Conservation (phyloP, 1,284 basidiomycete species). For the Phylloboletellus chloephorus region DNA sequence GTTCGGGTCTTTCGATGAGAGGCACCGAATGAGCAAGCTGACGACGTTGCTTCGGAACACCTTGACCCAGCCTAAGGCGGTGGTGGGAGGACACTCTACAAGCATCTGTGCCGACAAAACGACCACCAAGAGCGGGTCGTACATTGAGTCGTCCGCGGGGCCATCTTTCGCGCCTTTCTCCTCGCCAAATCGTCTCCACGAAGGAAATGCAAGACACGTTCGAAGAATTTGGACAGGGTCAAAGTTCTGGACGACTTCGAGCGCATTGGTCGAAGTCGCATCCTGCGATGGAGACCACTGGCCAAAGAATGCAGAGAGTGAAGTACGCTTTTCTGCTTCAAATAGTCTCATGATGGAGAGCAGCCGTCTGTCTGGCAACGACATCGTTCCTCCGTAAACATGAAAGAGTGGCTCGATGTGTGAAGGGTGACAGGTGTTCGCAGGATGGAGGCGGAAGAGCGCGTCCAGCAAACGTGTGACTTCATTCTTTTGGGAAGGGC, state of each 20-base stretch:
- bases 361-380: slow-evolving; percentile 57
- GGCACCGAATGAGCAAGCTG: slow-evolving; percentile 65
- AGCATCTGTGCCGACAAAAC: slow-evolving; percentile 64
- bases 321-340: slow-evolving; percentile 65
- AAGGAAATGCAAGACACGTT: slow-evolving; percentile 72
- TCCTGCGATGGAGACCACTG: slow-evolving; percentile 55
- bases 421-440: slow-evolving; percentile 77
- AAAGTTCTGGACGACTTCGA: slow-evolving; percentile 67
- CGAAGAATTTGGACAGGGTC: slow-evolving; percentile 67
- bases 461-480: slow-evolving; percentile 53
- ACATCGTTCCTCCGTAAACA: slow-evolving; percentile 71
- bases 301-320: slow-evolving; percentile 55
- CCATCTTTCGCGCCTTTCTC: slow-evolving; percentile 25
- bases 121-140: slow-evolving; percentile 81
- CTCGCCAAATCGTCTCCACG: slow-evolving; percentile 44
- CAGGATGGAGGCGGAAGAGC: slow-evolving; percentile 71
- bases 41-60: slow-evolving; percentile 79
- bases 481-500: slow-evolving; percentile 35
- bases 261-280: slow-evolving; percentile 38
- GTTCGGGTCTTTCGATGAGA: slow-evolving; percentile 63
- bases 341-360: slow-evolving; percentile 75
- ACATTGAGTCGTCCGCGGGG: slow-evolving; percentile 43
- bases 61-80: slow-evolving; percentile 70
- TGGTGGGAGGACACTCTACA: slow-evolving; percentile 49
- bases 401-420: slow-evolving; percentile 72